Evolutionary conservation across 495 filamentous ascomycete genomes (phyloP), one percentile per base, ranked within the genome.

Genomic region (Symbiotaphrina buchneri): DNA sequence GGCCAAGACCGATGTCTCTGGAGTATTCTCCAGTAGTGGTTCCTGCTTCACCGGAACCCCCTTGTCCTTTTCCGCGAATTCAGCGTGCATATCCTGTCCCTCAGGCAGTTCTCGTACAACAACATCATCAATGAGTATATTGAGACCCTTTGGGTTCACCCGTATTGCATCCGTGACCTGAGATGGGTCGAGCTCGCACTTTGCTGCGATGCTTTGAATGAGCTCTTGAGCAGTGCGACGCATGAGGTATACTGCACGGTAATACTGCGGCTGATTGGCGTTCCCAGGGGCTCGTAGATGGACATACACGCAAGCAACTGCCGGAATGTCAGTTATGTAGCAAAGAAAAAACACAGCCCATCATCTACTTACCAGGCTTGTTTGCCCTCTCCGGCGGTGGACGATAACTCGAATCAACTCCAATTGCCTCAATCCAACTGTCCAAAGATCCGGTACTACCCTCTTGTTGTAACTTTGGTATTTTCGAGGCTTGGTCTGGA

Each of bases 341-440:
- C 17, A 28, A 20, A 6, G 30, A 19, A 15, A 28, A 14, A 39
- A 57, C 65, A n/a, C n/a, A n/a, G n/a, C n/a, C n/a, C n/a, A n/a
- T n/a, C n/a, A n/a, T n/a, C n/a, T n/a, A n/a, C n/a, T 51, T 56
- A 69, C 69, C 57, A 24, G 74, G 72, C 46, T 81, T 90, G 11
- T 64, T 51, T 2, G 60, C 50, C 27, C 61, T 63, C 38, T 91
- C 78, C 5, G 61, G 51, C 3, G 87, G 85, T 20, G 87, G 75
- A 32, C 73, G 65, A 45, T 99, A 99, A 0, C 62, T 58, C 7
- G 70, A 59, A 49, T 99, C 90, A 17, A 95, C 79, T 23, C 76
- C 87, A 5, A 92, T 52, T 1, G 81, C 83, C 46, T 99, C 85
- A 34, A 97, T 84, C 70, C 72, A 94, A 1, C 78, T 74, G 17